These are phyloP conservation scores for Ophiobolus disseminans DNA, from an alignment of 2,329 filamentous ascomycete genomes.

Conservation along the genomic window DNA sequence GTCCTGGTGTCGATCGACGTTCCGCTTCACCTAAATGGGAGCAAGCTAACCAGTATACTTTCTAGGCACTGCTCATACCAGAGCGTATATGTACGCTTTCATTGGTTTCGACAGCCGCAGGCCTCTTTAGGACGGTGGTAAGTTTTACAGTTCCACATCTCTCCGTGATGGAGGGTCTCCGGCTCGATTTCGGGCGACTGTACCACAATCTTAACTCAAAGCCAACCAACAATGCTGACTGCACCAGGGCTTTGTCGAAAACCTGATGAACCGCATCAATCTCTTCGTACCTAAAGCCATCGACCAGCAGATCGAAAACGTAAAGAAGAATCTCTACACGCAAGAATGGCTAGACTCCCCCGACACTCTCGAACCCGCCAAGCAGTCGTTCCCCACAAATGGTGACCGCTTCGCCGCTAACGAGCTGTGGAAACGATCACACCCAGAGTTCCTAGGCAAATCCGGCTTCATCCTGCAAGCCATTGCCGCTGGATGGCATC, in stretches of 20 bases:
- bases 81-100: slow-evolving; percentile 58
- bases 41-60: slow-evolving; percentile 7
- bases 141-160: slow-evolving; percentile 5
- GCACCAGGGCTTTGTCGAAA: slow-evolving; percentile 61
- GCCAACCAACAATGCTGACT: slow-evolving; percentile 58
- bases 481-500: slow-evolving; percentile 79
- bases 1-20: neutral
- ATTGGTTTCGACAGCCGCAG: slow-evolving; percentile 58
- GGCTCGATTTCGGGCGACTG: slow-evolving; percentile 49
- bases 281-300: slow-evolving; percentile 72
- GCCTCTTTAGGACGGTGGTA: slow-evolving; percentile 56
- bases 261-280: slow-evolving; percentile 65
- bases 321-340: slow-evolving; percentile 72
- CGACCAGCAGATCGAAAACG: slow-evolving; percentile 69
- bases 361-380: slow-evolving; percentile 58
- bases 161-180: neutral
- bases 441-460: slow-evolving; percentile 66
- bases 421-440: slow-evolving; percentile 74
- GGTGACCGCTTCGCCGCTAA: slow-evolving; percentile 83
- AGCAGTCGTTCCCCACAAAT: slow-evolving; percentile 71
- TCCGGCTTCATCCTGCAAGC: slow-evolving; percentile 78
- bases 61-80: slow-evolving; percentile 54
- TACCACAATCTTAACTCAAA: slow-evolving; percentile 49
- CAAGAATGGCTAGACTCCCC: slow-evolving; percentile 66
- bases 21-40: neutral